Conservation (phyloP, 148 eudicot species). For the Fagopyrum esculentum region DNA sequence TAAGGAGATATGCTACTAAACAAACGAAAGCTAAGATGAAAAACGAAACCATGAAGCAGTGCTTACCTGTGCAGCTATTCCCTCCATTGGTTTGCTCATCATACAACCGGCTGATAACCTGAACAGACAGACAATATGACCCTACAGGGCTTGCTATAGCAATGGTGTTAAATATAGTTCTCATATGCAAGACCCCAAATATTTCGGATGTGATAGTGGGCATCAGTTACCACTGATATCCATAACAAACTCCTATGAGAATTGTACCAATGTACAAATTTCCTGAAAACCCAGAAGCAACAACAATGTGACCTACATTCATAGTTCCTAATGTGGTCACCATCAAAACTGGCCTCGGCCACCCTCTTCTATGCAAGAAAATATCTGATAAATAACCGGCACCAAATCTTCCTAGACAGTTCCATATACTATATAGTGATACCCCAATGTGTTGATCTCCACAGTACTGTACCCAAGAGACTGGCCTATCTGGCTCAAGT, state of each 20-base stretch:
- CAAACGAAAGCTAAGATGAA: conserved; percentile 53
- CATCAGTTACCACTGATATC: conserved; percentile 74
- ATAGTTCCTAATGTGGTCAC: conserved; percentile 44
- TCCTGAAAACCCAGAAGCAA: conserved; percentile 62
- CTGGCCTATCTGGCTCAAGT: conserved; percentile 83
- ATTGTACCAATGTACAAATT: conserved; percentile 52
- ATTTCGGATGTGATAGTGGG: conserved; percentile 67
- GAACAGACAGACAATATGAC: conserved; percentile 58
- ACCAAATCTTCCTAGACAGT: conserved; percentile 88
- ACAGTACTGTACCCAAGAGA: conserved; percentile 54
- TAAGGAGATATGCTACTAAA: conserved; percentile 45
- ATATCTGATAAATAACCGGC: conserved; percentile 79
- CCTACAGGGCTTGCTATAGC: conserved; percentile 67
- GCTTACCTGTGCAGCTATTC: conserved; percentile 53
- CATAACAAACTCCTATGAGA: conserved; percentile 60
- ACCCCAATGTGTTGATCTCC: conserved; percentile 56
- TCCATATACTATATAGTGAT: conserved; percentile 91
- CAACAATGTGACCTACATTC: conserved; percentile 47
- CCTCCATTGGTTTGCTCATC: conserved; percentile 53
- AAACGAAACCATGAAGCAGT: conserved; percentile 74
- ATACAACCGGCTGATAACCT: conserved; percentile 59
- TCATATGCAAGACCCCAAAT: conserved; percentile 58
- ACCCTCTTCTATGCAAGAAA: conserved; percentile 46
- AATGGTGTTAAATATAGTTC: conserved; percentile 66
- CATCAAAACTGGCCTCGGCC: conserved; percentile 61